A percentile compares a stretch with the other conserved stretches of the same genome.
Evolutionary conservation across 1,284 basidiomycete genomes (phyloP).

Genomic region (Peniophora sp.): DNA sequence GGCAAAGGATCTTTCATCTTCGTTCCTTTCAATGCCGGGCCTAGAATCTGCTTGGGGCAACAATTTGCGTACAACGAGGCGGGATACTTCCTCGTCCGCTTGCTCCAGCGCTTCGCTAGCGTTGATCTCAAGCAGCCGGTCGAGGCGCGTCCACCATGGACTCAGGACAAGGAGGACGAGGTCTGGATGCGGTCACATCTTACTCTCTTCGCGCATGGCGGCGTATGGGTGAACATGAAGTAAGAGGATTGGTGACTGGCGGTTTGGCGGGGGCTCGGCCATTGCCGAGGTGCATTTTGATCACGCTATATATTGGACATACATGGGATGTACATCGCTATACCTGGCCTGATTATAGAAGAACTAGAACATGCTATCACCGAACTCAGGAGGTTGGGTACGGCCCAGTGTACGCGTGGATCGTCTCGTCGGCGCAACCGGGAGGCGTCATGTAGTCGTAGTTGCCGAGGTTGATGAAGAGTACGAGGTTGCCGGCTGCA

Average conservation of each 20-base stretch:
- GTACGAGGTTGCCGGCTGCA: constrained; percentile 32
- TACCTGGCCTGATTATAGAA: no score
- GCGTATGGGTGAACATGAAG: not conserved
- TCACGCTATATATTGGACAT: no score
- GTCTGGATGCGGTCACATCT: constrained; percentile 11
- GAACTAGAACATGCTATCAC: not conserved
- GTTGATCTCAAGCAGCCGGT: constrained; percentile 24
- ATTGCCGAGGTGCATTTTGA: no score
- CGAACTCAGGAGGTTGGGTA: constrained; percentile 22
- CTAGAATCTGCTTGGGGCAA: constrained; percentile 20
- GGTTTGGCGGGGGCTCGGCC: no score
- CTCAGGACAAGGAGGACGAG: constrained; percentile 18
- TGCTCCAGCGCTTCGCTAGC: constrained; percentile 28
- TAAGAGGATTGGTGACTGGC: no score
- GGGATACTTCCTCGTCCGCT: constrained; percentile 29
- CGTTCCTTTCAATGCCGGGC: constrained; percentile 24
- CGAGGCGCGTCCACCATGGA: constrained; percentile 17
- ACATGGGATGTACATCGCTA: no score
- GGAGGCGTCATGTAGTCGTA: constrained; percentile 52
- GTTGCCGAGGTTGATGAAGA: constrained; percentile 51
- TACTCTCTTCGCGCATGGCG: constrained; percentile 4
- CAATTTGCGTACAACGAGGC: constrained; percentile 33
- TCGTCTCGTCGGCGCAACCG: constrained; percentile 53
- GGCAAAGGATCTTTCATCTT: constrained; percentile 23
- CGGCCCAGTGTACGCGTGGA: constrained; percentile 54